Conservation (phyloP, 2,329 filamentous ascomycete genomes). For the Hymenoscyphus fraxineus region DNA sequence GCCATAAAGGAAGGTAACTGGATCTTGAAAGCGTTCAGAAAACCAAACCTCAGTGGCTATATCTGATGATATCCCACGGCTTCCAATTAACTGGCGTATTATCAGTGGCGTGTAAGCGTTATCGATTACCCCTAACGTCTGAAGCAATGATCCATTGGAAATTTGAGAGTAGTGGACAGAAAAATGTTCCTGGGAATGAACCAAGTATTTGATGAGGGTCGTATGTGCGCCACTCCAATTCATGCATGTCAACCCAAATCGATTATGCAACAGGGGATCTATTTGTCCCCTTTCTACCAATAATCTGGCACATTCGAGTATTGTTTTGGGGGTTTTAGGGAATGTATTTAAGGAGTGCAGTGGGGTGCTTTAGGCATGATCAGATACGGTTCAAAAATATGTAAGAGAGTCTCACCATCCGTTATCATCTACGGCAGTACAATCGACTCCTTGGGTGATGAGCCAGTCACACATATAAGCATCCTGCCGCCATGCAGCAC, state of each 20-base stretch:
- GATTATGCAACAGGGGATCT: not conserved
- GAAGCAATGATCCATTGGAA: not conserved
- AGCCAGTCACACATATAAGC: not conserved
- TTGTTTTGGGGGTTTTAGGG: too few relatives aligned
- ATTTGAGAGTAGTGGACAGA: not conserved
- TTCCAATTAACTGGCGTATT: not conserved
- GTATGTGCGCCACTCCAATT: not conserved
- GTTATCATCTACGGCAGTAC: not conserved
- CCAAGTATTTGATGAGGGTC: not conserved
- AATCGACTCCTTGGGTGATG: not conserved
- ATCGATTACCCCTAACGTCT: not conserved
- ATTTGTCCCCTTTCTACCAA: not conserved
- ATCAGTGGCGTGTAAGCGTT: not conserved
- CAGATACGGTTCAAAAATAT: not conserved
- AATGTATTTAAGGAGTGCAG: not conserved
- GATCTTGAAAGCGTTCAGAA: not conserved
- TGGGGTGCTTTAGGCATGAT: not conserved
- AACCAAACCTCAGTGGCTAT: not conserved
- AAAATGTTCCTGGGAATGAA: not conserved
- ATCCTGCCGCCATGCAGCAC: rapidly evolving
- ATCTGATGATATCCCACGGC: not conserved
- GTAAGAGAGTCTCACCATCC: not conserved
- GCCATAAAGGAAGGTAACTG: not conserved
- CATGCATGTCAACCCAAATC: not conserved
- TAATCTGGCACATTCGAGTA: not conserved